Evolutionary conservation across 768 basidiomycete genomes (phyloP).

Genomic region (Mycena filopes): DNA sequence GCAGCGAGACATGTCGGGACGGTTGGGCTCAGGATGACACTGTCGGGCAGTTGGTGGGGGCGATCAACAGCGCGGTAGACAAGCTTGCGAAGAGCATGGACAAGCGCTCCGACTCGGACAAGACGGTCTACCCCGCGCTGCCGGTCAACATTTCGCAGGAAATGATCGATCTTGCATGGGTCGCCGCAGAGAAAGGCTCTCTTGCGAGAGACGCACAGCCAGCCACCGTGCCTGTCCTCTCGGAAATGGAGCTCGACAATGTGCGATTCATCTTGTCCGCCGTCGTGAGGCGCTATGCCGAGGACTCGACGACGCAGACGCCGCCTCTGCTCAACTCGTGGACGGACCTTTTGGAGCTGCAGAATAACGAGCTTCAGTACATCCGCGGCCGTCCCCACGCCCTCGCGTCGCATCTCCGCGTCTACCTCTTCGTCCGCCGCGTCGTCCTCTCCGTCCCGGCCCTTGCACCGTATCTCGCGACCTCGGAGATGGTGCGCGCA

Average conservation of each 20-base stretch:
- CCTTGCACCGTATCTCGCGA: slow-evolving; percentile 49
- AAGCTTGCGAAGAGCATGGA: slow-evolving; percentile 44
- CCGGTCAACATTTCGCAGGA: slow-evolving; percentile 47
- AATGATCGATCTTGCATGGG: slow-evolving; percentile 59
- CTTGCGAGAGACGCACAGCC: slow-evolving; percentile 35
- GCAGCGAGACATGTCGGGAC: slow-evolving; percentile 58
- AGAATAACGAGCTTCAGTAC: slow-evolving; percentile 65
- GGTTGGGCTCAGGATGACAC: slow-evolving; percentile 52
- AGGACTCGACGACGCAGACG: slow-evolving; percentile 39
- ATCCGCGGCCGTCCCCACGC: slow-evolving; percentile 59
- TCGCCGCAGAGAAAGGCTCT: slow-evolving; percentile 45
- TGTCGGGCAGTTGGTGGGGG: slow-evolving; percentile 42
- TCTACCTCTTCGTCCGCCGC: slow-evolving; percentile 64
- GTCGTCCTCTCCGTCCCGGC: slow-evolving; percentile 38
- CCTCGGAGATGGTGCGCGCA: slow-evolving; percentile 58
- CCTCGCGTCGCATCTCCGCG: slow-evolving; percentile 61
- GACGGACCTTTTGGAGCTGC: slow-evolving; percentile 63
- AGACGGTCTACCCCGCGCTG: slow-evolving; percentile 29
- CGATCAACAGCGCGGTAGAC: slow-evolving; percentile 48
- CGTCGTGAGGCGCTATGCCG: slow-evolving; percentile 55
- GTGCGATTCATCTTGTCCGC: slow-evolving; percentile 65
- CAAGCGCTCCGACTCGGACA: slow-evolving; percentile 36
- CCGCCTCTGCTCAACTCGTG: slow-evolving; percentile 46
- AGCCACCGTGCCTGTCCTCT: slow-evolving; percentile 41
- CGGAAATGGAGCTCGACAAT: slow-evolving; percentile 68